These are phyloP conservation scores for Colletotrichum falcatum DNA, from an alignment of 2,329 filamentous ascomycete species.

Conservation along the genomic window DNA sequence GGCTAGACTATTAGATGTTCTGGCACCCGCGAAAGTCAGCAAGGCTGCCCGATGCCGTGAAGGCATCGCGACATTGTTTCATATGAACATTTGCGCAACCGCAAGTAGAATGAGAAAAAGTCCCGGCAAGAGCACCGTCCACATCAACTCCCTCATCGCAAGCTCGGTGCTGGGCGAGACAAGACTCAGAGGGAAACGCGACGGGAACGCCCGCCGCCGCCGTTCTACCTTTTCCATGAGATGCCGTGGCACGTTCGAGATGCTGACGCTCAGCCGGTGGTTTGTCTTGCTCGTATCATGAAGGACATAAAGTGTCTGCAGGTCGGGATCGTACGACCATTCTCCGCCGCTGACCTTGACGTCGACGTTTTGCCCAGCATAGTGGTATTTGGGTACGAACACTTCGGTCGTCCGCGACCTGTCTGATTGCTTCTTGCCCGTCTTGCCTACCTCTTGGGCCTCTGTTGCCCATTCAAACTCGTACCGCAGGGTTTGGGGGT, in stretches of 20 bases:
- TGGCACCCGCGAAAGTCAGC: too few relatives aligned
- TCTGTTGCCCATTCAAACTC: slow-evolving; percentile 49
- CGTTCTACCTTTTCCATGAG: slow-evolving; percentile 39
- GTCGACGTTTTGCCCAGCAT: slow-evolving; percentile 46
- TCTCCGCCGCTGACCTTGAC: slow-evolving; percentile 47
- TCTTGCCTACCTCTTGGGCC: background rate
- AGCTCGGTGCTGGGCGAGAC: slow-evolving; percentile 24
- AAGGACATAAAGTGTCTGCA: slow-evolving; percentile 49
- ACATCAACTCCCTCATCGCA: slow-evolving; percentile 30
- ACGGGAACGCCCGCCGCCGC: slow-evolving; percentile 31
- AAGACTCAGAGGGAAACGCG: slow-evolving; percentile 29
- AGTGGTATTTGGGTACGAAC: slow-evolving; percentile 55
- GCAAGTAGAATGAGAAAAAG: slow-evolving; percentile 10
- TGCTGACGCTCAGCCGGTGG: slow-evolving; percentile 45
- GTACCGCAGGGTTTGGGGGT: slow-evolving; percentile 50
- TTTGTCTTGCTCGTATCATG: slow-evolving; percentile 34
- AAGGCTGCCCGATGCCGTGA: too few relatives aligned
- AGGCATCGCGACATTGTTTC: too few relatives aligned
- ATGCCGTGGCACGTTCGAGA: slow-evolving; percentile 44
- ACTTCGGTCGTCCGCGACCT: slow-evolving; percentile 52
- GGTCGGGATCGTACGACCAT: slow-evolving; percentile 46
- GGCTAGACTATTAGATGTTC: too few relatives aligned
- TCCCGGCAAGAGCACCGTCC: slow-evolving; percentile 22
- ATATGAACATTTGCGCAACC: slow-evolving; percentile 16
- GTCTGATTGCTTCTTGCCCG: slow-evolving; percentile 30